Base-by-base conservation (phyloP, 805 yeast species). In the Brettanomyces naardenensis region DNA sequence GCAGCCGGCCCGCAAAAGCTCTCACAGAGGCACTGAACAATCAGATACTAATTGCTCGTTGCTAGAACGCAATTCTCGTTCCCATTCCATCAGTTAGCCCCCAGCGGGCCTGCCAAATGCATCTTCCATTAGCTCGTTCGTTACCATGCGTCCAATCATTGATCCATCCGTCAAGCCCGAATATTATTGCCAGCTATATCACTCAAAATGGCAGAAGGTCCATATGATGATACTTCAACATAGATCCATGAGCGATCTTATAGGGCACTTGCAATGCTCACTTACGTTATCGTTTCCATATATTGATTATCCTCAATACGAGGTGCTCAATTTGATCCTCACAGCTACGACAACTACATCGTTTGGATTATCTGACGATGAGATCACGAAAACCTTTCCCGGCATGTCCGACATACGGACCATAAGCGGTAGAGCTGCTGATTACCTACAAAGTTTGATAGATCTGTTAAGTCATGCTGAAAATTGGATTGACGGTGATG, bases 161-260 rank as follows among this genome's bases (percentile, higher is more conserved):
- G n/a, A n/a, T n/a, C n/a, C n/a, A n/a, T n/a, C n/a, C n/a, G n/a
- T n/a, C n/a, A n/a, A n/a, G n/a, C n/a, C n/a, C n/a, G n/a, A n/a
- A n/a, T n/a, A n/a, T 20, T 20, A 15, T 7, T 31, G 34, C 17
- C 19, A 33, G 13, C 14, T 10, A 18, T 33, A n/a, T n/a, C 36
- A 33, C 20, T 6, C 7, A 9, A 14, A 14, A 14, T 17, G 21
- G 14, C 19, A 18, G 7, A 15, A 27, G 6, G 20, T 27, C 15
- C 38, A 35, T n/a, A 10, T 29, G 20, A 20, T 10, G 7, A 28
- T 35, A 3, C 28, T 35, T 4, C 18, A 17, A 11, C 22, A 35
- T 20, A 15, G 21, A 5, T 35, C 38, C 7, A 13, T 35, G 20
- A 19, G 14, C 6, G 38, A 35, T n/a, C 33, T 35, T 22, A 10